A percentile compares a stretch with the other conserved stretches of the same genome.
Conservation (phyloP, 2,329 filamentous ascomycete genomes). For the Aspergillus niger region DNA sequence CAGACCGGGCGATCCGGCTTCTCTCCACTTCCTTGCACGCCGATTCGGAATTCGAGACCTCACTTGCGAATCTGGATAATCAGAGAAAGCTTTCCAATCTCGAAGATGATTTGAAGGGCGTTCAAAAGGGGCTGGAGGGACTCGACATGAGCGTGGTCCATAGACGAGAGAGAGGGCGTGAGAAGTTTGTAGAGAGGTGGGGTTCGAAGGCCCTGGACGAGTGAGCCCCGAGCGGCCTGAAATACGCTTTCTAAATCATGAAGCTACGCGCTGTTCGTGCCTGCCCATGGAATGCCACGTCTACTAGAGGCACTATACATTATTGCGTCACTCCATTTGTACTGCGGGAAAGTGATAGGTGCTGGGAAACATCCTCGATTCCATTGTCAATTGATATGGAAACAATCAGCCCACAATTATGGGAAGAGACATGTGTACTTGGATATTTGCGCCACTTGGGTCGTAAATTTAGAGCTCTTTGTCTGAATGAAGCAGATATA, state of each 20-base stretch:
- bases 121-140: slow-evolving; percentile 38
- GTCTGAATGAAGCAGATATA: background rate
- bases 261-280: too few relatives aligned
- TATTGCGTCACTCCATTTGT: background rate
- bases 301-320: background rate
- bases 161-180: slow-evolving; percentile 32
- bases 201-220: slow-evolving; percentile 3
- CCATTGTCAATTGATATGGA: background rate
- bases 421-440: background rate
- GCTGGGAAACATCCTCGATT: background rate
- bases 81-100: slow-evolving; percentile 31
- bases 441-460: background rate
- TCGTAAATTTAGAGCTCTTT: background rate
- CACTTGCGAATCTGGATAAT: slow-evolving; percentile 31
- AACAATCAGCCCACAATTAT: background rate
- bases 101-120: slow-evolving; percentile 31
- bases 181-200: slow-evolving; percentile 40
- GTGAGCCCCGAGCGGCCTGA: background rate
- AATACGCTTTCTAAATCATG: too few relatives aligned
- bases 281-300: too few relatives aligned
- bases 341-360: background rate
- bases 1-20: slow-evolving; percentile 36
- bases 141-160: slow-evolving; percentile 37
- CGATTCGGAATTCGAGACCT: slow-evolving; percentile 31
- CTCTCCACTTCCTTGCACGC: slow-evolving; percentile 34